Conservation (phyloP, 2,329 filamentous ascomycete genomes). For the Tolypocladium nubicola region DNA sequence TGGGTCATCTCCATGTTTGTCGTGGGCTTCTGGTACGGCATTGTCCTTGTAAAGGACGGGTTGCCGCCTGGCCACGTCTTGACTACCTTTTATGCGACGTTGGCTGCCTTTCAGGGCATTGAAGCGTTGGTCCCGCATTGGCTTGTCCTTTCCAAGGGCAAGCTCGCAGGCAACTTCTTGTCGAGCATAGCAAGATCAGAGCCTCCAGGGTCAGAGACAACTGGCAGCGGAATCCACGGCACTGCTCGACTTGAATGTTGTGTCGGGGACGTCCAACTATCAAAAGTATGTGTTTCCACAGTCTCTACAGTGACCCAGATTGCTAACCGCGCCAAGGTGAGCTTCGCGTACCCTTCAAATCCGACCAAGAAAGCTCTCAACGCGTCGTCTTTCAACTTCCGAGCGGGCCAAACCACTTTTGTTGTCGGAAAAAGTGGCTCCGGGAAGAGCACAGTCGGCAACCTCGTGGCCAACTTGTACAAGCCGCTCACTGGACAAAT, state of each 20-base stretch:
- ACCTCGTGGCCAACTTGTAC: conserved; percentile 72
- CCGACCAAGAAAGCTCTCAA: conserved; percentile 48
- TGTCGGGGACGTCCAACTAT: conserved; percentile 58
- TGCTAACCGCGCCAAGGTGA: conserved; percentile 41
- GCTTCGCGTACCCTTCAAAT: conserved; percentile 71
- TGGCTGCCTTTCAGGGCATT: conserved; percentile 66
- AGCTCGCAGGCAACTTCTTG: conserved; percentile 58
- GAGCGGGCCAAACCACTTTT: conserved; percentile 63
- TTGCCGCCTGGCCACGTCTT: conserved; percentile 57
- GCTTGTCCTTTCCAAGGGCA: conserved; percentile 68
- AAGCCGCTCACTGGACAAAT: conserved; percentile 54
- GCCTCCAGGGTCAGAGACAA: background rate
- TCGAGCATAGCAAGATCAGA: conserved; percentile 26
- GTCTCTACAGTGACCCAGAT: background rate
- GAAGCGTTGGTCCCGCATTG: conserved; percentile 67
- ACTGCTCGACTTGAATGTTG: conserved; percentile 31
- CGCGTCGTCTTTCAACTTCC: conserved; percentile 57
- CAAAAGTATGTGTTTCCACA: conserved; percentile 40
- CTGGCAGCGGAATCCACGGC: conserved; percentile 1
- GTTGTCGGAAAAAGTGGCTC: conserved; percentile 81
- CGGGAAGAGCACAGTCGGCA: conserved; percentile 82
- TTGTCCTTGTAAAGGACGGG: conserved; percentile 53
- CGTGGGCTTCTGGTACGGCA: conserved; percentile 82
- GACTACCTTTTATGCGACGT: conserved; percentile 75
- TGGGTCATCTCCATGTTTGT: conserved; percentile 73